Conservation (phyloP, 331 rosid genomes). For the Rosa hybrid region DNA sequence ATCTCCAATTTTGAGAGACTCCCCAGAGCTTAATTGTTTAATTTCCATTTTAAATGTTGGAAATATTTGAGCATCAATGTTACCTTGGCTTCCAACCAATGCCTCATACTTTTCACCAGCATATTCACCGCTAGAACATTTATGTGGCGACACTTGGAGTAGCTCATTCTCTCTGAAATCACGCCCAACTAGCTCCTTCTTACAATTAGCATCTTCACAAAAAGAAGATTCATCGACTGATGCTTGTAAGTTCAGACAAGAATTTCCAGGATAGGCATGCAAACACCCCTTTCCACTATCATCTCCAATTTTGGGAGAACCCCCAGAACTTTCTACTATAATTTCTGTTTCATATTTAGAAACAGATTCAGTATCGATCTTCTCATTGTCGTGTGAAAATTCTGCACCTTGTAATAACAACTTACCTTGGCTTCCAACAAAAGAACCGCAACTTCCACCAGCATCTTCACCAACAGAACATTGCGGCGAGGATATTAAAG, state of each 20-base stretch:
- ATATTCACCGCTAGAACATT: slow-evolving; percentile 5
- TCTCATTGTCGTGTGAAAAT: slow-evolving; percentile 22
- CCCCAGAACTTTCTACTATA: not conserved
- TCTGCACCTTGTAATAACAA: slow-evolving; percentile 20
- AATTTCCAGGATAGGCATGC: not conserved
- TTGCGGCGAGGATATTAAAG: not conserved
- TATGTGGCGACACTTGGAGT: slow-evolving; percentile 14
- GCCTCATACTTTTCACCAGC: slow-evolving; percentile 23
- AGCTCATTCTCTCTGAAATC: not conserved
- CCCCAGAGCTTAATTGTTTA: slow-evolving; percentile 16
- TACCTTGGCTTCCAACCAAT: slow-evolving; percentile 23
- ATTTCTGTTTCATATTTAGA: slow-evolving; percentile 16
- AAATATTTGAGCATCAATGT: slow-evolving; percentile 18
- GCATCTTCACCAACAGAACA: not conserved
- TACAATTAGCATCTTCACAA: slow-evolving; percentile 15
- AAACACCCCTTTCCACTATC: not conserved
- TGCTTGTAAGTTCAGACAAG: slow-evolving; percentile 2
- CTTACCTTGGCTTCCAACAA: slow-evolving; percentile 25
- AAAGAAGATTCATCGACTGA: slow-evolving; percentile 21
- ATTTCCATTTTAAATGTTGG: slow-evolving; percentile 15
- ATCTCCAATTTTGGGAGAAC: not conserved
- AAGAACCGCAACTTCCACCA: slow-evolving; percentile 28
- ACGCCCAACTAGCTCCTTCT: not conserved
- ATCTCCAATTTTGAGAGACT: slow-evolving; percentile 18
- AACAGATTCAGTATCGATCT: slow-evolving; percentile 13